phyloP scores from a whole-genome alignment of 148 eudicot genomes.

The Simmondsia chinensis region DNA sequence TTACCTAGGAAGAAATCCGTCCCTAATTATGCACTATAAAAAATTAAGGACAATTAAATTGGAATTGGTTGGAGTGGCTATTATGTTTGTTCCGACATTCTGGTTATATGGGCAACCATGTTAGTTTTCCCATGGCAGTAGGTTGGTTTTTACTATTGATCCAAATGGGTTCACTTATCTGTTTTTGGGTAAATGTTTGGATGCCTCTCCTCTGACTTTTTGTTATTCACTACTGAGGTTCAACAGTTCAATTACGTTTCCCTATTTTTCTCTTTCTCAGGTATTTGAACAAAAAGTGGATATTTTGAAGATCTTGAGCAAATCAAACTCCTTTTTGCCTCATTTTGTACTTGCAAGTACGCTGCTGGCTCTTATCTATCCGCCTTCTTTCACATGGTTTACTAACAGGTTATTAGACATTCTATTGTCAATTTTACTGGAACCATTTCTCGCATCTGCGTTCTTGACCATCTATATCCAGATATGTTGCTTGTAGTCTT shows the following conservation, averaged over 20 bases:
- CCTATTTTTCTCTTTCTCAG: conserved; percentile 30
- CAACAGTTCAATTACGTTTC: background rate
- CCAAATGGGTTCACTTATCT: no score
- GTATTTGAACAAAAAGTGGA: conserved; percentile 24
- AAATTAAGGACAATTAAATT: no score
- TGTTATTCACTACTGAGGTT: conserved; percentile 4
- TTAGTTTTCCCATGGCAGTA: no score
- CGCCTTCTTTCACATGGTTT: conserved; percentile 96
- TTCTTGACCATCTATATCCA: background rate
- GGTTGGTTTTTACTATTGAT: no score
- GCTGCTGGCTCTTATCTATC: conserved; percentile 79
- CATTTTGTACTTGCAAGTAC: conserved; percentile 85
- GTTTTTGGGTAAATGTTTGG: no score
- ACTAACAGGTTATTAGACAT: conserved; percentile 63
- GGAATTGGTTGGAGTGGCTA: no score
- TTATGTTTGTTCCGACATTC: no score
- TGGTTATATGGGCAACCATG: no score
- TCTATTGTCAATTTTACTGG: background rate
- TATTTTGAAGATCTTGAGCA: conserved; percentile 49
- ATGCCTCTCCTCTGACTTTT: background rate
- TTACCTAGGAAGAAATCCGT: no score
- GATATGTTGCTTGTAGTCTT: background rate
- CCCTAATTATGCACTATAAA: no score
- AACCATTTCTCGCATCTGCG: conserved; percentile 1
- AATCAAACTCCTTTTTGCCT: conserved; percentile 75